A percentile compares a stretch with the other conserved stretches of the same genome.
These are phyloP conservation scores for Coprinellus micaceus DNA, from an alignment of 768 basidiomycete genomes.

Conservation along the genomic window DNA sequence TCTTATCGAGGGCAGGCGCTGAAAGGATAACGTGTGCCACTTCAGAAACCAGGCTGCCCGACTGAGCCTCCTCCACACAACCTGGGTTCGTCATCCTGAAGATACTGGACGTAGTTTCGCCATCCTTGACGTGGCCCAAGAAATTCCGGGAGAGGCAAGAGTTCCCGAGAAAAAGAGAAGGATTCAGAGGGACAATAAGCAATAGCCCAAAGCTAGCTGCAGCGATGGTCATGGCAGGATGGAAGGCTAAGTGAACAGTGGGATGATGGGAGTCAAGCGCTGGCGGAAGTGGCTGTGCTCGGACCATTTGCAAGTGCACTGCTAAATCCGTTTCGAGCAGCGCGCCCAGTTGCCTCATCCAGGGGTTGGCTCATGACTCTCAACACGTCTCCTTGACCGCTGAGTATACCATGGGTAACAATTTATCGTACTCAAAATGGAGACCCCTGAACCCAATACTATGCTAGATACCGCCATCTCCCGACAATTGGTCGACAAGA, in stretches of 20 bases:
- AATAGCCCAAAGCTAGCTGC: constrained; percentile 22
- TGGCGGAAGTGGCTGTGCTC: not conserved
- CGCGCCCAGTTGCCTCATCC: not conserved
- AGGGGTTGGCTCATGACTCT: not conserved
- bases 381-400: not conserved
- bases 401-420: constrained; percentile 4
- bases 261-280: too few species aligned
- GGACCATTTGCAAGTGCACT: not conserved
- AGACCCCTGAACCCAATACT: too few species aligned
- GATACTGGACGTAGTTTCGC: constrained; percentile 37
- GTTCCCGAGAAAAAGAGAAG: constrained; percentile 31
- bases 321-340: not conserved
- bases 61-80: constrained; percentile 37
- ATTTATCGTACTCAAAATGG: not conserved
- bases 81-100: constrained; percentile 31
- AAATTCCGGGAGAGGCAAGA: constrained; percentile 49
- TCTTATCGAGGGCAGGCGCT: constrained; percentile 19
- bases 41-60: constrained; percentile 23
- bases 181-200: constrained; percentile 44
- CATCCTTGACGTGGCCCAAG: constrained; percentile 54
- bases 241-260: not conserved
- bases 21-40: constrained; percentile 24
- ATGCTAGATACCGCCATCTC: constrained; percentile 64
- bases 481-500: constrained; percentile 85
- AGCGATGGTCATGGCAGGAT: constrained; percentile 4